A percentile compares a stretch with the other conserved stretches of the same genome.
These are phyloP conservation scores for Trifolium repens DNA, from an alignment of 306 rosid genomes.

Conservation along the genomic window DNA sequence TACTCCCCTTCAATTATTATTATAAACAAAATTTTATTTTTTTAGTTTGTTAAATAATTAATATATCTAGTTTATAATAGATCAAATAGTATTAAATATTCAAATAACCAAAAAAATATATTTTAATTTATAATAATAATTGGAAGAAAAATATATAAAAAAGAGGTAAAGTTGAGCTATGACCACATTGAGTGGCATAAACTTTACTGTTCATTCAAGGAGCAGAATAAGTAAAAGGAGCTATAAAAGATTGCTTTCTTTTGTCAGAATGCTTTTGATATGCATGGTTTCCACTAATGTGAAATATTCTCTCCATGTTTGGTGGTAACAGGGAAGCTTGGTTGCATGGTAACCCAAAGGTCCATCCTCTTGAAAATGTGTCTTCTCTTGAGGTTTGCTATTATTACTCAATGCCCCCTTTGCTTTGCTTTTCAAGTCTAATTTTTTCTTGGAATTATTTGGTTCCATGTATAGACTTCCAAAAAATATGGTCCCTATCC, in stretches of 20 bases:
- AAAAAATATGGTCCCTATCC: too few species aligned
- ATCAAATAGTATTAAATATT: too few species aligned
- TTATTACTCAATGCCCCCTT: not conserved
- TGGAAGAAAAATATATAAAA: not conserved
- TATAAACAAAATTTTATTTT: too few species aligned
- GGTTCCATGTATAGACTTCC: too few species aligned
- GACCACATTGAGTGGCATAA: conserved; percentile 53
- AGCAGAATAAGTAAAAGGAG: conserved; percentile 47
- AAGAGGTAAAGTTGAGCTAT: not conserved
- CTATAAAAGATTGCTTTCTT: conserved; percentile 64
- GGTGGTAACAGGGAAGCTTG: conserved; percentile 80
- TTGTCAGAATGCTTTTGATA: conserved; percentile 42
- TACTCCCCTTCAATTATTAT: too few species aligned
- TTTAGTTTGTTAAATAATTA: too few species aligned
- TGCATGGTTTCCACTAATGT: conserved; percentile 66
- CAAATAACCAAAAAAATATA: too few species aligned
- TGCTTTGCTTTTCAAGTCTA: not conserved
- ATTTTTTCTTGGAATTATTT: not conserved
- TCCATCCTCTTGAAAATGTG: conserved; percentile 51
- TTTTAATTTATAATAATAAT: too few species aligned
- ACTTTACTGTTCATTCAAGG: conserved; percentile 53
- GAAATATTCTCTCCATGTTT: conserved; percentile 52
- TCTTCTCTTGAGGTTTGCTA: conserved; percentile 58
- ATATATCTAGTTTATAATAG: too few species aligned
- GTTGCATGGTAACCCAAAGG: conserved; percentile 79